Conservation (phyloP, 2,329 filamentous ascomycete species). For the Trichoderma sp. region DNA sequence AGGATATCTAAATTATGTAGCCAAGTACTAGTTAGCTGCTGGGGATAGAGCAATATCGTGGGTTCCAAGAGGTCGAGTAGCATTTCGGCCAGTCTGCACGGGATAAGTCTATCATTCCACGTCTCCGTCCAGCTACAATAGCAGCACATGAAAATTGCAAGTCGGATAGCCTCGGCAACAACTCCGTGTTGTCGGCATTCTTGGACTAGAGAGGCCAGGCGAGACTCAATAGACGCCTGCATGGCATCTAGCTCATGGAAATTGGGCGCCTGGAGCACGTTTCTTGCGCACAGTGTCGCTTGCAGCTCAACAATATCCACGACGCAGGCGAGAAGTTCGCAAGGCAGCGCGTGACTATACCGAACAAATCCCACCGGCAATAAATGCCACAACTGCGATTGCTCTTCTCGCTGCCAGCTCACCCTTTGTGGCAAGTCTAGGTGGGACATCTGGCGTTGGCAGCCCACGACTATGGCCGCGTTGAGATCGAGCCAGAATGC, state of each 20-base stretch:
- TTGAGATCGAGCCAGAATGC: neutral
- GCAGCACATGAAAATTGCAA: neutral
- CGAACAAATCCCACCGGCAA: neutral
- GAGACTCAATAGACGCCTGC: neutral
- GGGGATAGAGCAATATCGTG: neutral
- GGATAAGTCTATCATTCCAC: neutral
- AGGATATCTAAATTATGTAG: neutral
- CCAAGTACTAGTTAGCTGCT: neutral
- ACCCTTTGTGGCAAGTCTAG: neutral
- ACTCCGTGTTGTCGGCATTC: neutral
- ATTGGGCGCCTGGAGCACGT: neutral
- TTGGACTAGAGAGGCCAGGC: neutral
- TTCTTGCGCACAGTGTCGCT: neutral
- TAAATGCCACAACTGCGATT: neutral
- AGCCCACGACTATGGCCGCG: neutral
- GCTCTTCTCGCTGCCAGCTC: neutral
- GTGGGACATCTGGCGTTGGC: neutral
- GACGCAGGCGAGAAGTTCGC: neutral
- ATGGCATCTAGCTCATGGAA: neutral
- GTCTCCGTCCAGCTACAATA: neutral
- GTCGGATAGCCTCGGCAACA: neutral
- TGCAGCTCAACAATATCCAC: neutral
- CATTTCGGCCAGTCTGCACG: neutral
- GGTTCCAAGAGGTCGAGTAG: neutral
- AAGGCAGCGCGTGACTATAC: neutral